A percentile compares a stretch with the other conserved stretches of the same genome.
Evolutionary conservation across 768 basidiomycete species (phyloP).

Genomic region (Phylloporus rhodoxanthus): DNA sequence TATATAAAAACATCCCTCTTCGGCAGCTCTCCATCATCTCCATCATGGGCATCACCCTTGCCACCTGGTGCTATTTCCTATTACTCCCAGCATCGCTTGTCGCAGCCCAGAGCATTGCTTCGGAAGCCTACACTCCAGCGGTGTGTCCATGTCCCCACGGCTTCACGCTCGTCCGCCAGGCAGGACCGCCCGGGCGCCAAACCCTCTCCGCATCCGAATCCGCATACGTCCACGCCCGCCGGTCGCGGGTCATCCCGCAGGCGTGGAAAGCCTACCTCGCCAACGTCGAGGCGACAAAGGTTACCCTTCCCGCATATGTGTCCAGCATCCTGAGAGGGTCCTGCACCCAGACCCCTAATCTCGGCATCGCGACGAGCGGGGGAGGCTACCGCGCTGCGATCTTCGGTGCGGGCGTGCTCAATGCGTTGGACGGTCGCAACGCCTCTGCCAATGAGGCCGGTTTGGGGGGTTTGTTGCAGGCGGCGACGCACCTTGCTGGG

Average conservation of each 20-base stretch:
- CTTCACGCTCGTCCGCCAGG: constrained; percentile 28
- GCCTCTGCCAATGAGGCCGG: constrained; percentile 36
- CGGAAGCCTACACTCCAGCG: constrained; percentile 21
- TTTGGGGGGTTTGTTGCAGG: constrained; percentile 47
- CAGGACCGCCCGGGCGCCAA: constrained; percentile 25
- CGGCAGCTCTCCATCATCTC: no score
- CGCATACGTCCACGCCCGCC: constrained; percentile 33
- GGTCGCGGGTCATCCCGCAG: constrained; percentile 31
- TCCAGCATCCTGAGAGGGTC: constrained; percentile 25
- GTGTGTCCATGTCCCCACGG: constrained; percentile 15
- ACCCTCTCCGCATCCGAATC: constrained; percentile 33
- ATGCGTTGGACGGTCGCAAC: constrained; percentile 48
- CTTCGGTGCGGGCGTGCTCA: constrained; percentile 46
- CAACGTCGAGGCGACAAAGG: constrained; percentile 30
- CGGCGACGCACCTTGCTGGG: constrained; percentile 47
- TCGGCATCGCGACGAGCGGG: constrained; percentile 50
- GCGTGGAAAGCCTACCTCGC: constrained; percentile 39
- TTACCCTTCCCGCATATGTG: constrained; percentile 32
- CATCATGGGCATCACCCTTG: background rate
- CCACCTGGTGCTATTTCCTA: constrained; percentile 12
- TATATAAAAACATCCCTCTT: no score
- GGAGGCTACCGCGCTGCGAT: constrained; percentile 54
- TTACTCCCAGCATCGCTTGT: constrained; percentile 3
- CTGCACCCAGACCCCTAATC: constrained; percentile 26
- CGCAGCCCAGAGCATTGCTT: constrained; percentile 22